Evolutionary conservation across 192 early-diverging fungal species (phyloP), one percentile per base, ranked within the genome.

Genomic region (Linderina pennispora): DNA sequence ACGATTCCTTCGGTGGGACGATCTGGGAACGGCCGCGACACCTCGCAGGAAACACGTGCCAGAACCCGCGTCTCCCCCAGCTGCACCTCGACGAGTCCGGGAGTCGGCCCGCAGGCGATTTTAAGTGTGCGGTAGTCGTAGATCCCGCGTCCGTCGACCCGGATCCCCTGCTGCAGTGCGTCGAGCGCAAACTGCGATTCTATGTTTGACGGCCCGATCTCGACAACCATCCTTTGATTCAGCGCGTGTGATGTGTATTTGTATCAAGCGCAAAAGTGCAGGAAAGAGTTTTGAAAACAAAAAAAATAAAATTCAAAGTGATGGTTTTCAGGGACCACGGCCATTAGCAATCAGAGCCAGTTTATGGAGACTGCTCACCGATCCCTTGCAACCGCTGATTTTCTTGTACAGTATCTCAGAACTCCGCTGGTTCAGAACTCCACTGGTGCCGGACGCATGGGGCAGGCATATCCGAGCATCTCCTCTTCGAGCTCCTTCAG

Each of bases 1-100:
- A 99, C 62, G 3, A 84, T 74, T 1, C 96, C 96, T 52, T 99
- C 96, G 14, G 83, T 88, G 1, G 94, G 87, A 18, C 76, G 88
- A 63, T 84, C 92, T 5, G 68, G 53, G 16, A 67, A 74, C 15
- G 87, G 87, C 41, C 80, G 78, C 18, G 75, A 71, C 8, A 90
- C 81, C 52, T 86, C 79, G 38, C 80, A 81, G 1, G 82, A 77
- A 1, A 89, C 82, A 17, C 78, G 77, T 3, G 82, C 88, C 5
- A 85, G 51, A 4, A 89, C 80, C 37, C 81, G 81, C 26, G 94
- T 96, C 48, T 81, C 82, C 2, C 95, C 92, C 20, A 94, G 69
- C 23, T 81, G 80, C 1, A 94, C 89, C 52, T 92, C 78, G 11
- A 75, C 83, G 21, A 81, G 59, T 1, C 93, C 92, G 48, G 63